Percentiles rank a stretch among this genome's conserved stretches.
Evolutionary conservation across 306 rosid species (phyloP).

Genomic region (Cucurbita maxima): DNA sequence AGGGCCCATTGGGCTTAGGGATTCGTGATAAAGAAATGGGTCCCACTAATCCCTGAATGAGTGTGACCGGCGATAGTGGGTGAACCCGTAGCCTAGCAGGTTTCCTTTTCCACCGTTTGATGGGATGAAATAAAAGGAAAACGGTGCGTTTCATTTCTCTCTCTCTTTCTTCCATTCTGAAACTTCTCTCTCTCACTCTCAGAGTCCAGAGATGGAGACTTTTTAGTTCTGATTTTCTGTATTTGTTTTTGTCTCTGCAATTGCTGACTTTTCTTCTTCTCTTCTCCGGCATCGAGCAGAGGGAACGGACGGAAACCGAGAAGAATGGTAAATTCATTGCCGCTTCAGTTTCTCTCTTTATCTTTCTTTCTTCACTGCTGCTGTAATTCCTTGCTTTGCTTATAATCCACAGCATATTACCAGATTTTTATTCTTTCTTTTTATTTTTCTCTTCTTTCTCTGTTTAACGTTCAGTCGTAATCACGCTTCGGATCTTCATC

Average conservation of each 20-base stretch:
- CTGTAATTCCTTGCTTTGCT: constrained; percentile 58
- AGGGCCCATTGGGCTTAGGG: constrained; percentile 23
- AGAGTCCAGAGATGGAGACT: background rate
- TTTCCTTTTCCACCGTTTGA: constrained; percentile 28
- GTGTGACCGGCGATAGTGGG: background rate
- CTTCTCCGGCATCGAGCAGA: background rate
- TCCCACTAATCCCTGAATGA: constrained; percentile 3
- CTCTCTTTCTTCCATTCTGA: background rate
- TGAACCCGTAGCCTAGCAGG: background rate
- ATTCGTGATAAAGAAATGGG: constrained; percentile 39
- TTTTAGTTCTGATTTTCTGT: background rate
- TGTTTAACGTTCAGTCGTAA: constrained; percentile 1
- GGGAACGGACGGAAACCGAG: constrained; percentile 5
- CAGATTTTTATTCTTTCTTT: constrained; percentile 2
- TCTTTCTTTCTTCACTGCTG: constrained; percentile 8
- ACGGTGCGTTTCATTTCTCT: constrained; percentile 5
- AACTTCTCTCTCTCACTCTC: background rate
- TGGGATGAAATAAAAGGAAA: constrained; percentile 13
- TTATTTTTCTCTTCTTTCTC: background rate
- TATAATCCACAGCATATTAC: constrained; percentile 29
- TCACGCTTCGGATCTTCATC: constrained; percentile 36
- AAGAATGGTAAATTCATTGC: constrained; percentile 10
- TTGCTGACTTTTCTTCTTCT: background rate
- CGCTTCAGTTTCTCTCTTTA: background rate
- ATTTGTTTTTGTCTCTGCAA: background rate